Evolutionary conservation across 1,284 basidiomycete species (phyloP).

Genomic region (Lignosus rhinocerotis): DNA sequence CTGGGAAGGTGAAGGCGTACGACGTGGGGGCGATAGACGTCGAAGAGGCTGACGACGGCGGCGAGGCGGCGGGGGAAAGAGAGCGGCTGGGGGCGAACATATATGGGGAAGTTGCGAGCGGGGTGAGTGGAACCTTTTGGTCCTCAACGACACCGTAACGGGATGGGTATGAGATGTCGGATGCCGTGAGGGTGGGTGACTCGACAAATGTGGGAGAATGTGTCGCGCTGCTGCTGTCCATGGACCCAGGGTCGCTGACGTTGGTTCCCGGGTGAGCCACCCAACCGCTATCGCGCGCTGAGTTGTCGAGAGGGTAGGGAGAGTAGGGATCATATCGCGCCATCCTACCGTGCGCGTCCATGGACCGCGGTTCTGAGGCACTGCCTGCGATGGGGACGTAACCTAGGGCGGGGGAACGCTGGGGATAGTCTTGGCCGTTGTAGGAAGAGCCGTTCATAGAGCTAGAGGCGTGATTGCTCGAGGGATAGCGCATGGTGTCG

Average conservation of each 20-base stretch:
- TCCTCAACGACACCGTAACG: conserved; percentile 62
- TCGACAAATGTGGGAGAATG: conserved; percentile 56
- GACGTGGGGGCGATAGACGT: conserved; percentile 58
- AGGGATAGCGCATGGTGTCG: conserved; percentile 41
- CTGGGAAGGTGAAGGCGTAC: conserved; percentile 62
- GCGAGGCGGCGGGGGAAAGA: conserved; percentile 67
- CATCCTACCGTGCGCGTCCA: conserved; percentile 41
- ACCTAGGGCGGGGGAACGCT: conserved; percentile 51
- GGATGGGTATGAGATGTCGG: conserved; percentile 53
- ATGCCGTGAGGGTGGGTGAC: conserved; percentile 58
- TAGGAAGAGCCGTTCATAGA: conserved; percentile 44
- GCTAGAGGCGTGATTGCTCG: conserved; percentile 43
- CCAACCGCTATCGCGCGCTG: conserved; percentile 57
- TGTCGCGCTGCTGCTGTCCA: conserved; percentile 46
- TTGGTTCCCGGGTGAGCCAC: conserved; percentile 45
- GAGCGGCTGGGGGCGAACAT: conserved; percentile 69
- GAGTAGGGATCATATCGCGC: conserved; percentile 57
- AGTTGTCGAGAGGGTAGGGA: conserved; percentile 47
- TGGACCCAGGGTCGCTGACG: conserved; percentile 42
- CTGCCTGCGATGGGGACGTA: conserved; percentile 38
- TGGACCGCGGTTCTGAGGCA: conserved; percentile 30
- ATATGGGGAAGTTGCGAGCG: conserved; percentile 58
- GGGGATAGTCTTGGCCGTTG: conserved; percentile 40
- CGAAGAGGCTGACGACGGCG: conserved; percentile 65
- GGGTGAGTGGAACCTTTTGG: conserved; percentile 53